Base-by-base conservation (phyloP, 306 rosid genomes). In the Vigna trinervia region DNA sequence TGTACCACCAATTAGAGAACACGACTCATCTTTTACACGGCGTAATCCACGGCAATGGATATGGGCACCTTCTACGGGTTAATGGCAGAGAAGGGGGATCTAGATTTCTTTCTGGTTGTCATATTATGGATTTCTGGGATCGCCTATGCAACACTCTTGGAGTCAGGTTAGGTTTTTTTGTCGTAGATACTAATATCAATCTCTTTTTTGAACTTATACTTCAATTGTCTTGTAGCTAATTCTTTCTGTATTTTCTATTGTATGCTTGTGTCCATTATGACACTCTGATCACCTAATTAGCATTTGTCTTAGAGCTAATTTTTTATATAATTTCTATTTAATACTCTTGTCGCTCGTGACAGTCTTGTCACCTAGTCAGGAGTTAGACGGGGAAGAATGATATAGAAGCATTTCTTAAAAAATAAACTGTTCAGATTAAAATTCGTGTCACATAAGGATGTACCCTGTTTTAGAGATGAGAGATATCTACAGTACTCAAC, bases 31-130 rank as follows among this genome's bases (percentile, higher is more conserved):
- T 95, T 56, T 83, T 95, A 11, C 99, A 95, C 74, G 99, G 97
- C 19, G 97, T 95, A 14, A 85, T 95, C 74, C 99, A 95, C 83
- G 92, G 93, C 38, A 95, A 95, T 86, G 99, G 99, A 73, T 92
- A 85, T 84, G 97, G 99, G 28, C 99, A 92, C 80, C 97, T 95
- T 84, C 97, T 95, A 17, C 88, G 97, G 79, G 93, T 95, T 80
- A 92, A 95, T 87, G 99, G 99, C 53, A 88, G 90, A 78, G 99
- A 95, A 89, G 99, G 97, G 78, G 97, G 99, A 13, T 95, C 99
- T 1, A 86, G 86, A 84, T 71, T 88, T 82, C 86, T 95, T 48
- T 95, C 94, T 66, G 99, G 99, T 54, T 84, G 82, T 74, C 93
- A 90, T 85, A 90, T 95, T 80, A 90, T 95, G 99, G 88, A 88